Base-by-base conservation (phyloP, 2,329 filamentous ascomycete species). In the Meredithiella fracta region DNA sequence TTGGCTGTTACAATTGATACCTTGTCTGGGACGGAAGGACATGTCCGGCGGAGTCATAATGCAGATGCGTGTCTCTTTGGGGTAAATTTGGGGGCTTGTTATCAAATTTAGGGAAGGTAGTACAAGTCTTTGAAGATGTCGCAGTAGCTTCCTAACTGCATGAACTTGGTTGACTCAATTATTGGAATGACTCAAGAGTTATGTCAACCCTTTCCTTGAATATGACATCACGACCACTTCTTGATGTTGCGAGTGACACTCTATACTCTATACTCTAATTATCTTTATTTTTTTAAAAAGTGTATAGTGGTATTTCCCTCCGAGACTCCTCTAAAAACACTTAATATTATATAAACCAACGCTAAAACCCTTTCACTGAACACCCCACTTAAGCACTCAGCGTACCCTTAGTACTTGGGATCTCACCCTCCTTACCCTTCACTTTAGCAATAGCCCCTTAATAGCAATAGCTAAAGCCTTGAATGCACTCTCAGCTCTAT, bases 371-470 rank as follows among this genome's bases (percentile, higher is more conserved):
- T 2, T 44, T n/a, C 17, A 29, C 25, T 31, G 26, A 34, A 31
- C 29, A 29, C 23, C 4, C 23, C 9, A 20, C 14, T 29, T 68
- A 82, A 15, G 78, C 77, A 64, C 73, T 81, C 69, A 96, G 68
- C 34, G 94, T 94, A 9, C 91, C 91, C 78, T 97, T 97, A 7
- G 91, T 97, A 72, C 90, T 96, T 54, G 90, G 86, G 25, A 97
- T 82, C 74, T 98, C 92, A 2, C 88, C 89, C 70, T 94, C 89
- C 67, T 85, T 83, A 9, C 87, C 88, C 44, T 80, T 78, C 31
- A 91, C 80, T 62, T 80, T 77, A 53, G 78, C 77, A 51, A 83
- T 91, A 8, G 92, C 92, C 78, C 78, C 63, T 84, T 77, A 56
- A 94, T 76, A 6, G 92, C 92, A 47, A 96, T 81, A 0, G 92